Evolutionary conservation across 2,329 filamentous ascomycete genomes (phyloP), one percentile per base, ranked within the genome.

Genomic region (Balansia obtecta): DNA sequence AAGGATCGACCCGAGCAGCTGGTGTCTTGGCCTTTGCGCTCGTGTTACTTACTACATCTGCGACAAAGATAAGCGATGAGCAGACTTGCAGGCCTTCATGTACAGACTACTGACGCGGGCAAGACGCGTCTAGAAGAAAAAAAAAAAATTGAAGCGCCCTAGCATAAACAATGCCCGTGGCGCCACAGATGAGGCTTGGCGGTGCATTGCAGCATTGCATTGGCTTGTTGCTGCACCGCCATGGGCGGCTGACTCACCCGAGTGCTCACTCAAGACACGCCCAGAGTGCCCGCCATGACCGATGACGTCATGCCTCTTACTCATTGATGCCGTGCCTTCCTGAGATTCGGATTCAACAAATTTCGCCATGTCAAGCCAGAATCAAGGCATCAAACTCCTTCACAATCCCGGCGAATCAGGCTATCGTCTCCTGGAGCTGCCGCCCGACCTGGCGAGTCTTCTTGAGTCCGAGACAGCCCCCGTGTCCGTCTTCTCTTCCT

Each of bases 371-470:
- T 68, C 73, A n/a, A 72, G 61, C 50, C 75, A 78, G 58, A 58
- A 60, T 8, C 58, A 63, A n/a, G 72, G 71, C 45, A 75, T 80
- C 42, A 68, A 72, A 7, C 66, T 84, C 50, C 64, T 67, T 43
- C 72, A 79, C 57, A 67, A 66, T 39, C 73, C 73, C 7, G 65
- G 74, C 45, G 67, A 71, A 41, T 58, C 71, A 15, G 70, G 72
- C 47, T 82, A 82, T 63, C 80, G 77, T 52, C 72, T 84, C 50
- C 67, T 84, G 48, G 80, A 84, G 61, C 71, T 84, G 3, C 79
- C 80, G 1, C 68, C 77, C 0, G 80, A 82, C 51, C 67, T 84
- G 9, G 69, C 77, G 45, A 65, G 70, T 18, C 66, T 78, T 6
- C 71, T 83, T 41, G 75, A 80, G 60, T 73, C 76, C 9, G 68